Percentiles rank a stretch among this genome's conserved stretches.
Evolutionary conservation across 2,329 filamentous ascomycete genomes (phyloP).

Genomic region (Cadophora luteo-olivacea): DNA sequence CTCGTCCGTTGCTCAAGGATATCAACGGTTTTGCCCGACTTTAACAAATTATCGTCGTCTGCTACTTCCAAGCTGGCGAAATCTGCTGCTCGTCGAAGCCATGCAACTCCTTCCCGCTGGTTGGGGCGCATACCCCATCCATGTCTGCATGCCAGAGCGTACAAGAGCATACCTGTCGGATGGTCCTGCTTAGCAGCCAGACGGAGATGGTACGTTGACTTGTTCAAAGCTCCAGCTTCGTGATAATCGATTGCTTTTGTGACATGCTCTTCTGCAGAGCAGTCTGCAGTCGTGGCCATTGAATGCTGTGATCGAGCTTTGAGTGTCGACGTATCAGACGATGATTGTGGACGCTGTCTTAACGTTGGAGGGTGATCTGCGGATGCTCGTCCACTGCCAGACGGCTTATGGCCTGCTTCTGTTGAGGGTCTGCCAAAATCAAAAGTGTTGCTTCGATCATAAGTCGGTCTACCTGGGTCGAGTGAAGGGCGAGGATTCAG

Average conservation of each 20-base stretch:
- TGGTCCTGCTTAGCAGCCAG: slow-evolving; percentile 85
- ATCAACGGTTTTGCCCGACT: slow-evolving; percentile 69
- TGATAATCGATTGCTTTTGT: slow-evolving; percentile 90
- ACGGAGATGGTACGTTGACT: slow-evolving; percentile 95
- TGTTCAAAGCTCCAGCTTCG: slow-evolving; percentile 83
- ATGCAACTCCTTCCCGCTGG: slow-evolving; percentile 86
- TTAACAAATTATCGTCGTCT: slow-evolving; percentile 74
- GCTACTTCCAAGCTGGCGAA: slow-evolving; percentile 82
- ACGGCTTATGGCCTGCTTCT: slow-evolving; percentile 57
- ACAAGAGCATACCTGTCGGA: slow-evolving; percentile 94
- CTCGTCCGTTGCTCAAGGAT: slow-evolving; percentile 77
- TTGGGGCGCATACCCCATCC: slow-evolving; percentile 98
- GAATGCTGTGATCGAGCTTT: slow-evolving; percentile 56
- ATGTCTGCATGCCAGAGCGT: slow-evolving; percentile 92
- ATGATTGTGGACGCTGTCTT: slow-evolving; percentile 42
- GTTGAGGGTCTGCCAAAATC: slow-evolving; percentile 54
- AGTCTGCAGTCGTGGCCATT: slow-evolving; percentile 64
- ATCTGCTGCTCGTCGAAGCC: slow-evolving; percentile 91
- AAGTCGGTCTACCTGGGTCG: slow-evolving; percentile 54
- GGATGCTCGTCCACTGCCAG: slow-evolving; percentile 50
- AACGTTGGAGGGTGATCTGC: slow-evolving; percentile 47
- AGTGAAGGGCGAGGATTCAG: slow-evolving; percentile 52
- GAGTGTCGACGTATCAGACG: slow-evolving; percentile 43
- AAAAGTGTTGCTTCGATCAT: slow-evolving; percentile 58
- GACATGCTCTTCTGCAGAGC: slow-evolving; percentile 87